Evolutionary conservation across 768 basidiomycete genomes (phyloP), one percentile per base, ranked within the genome.

Genomic region (Royoungia palumana): DNA sequence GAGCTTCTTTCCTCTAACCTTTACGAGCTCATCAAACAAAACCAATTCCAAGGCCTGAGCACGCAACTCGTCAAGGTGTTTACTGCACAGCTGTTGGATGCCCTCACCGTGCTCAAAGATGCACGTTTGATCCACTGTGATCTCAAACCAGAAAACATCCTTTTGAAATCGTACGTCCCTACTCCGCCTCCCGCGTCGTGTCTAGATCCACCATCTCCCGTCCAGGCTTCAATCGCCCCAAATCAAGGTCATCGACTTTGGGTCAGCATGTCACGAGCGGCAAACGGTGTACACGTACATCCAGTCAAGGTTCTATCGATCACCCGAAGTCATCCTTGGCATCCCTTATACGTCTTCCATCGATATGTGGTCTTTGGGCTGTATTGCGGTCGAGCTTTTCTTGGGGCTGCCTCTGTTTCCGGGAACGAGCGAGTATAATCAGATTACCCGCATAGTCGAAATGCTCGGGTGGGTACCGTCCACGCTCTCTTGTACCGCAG

Each of bases 231-330:
- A 95, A 76, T 93, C 94, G 10, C 95, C 95, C 3, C 87, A 93
- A 69, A 97, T 98, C 75, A 98, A 98, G 72, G 89, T 99, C 44
- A 98, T 99, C 64, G 95, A 98, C 73, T 98, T 98, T 72, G 96
- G 96, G 35, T 97, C 94, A 5, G 94, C 96, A 16, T 99, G 96
- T 66, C 94, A 97, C 65, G 96, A 98, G 71, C 86, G 91, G 60
- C 94, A 97, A 70, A 99, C 95, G n/a, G 94, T 98, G 36, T 99
- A 99, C 68, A 99, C 96, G 4, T 99, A 99, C 72, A 98, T 99
- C 66, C 96, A 99, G 65, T 97, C 94, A 9, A 81, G 96, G 42
- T 99, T 99, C 74, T 99, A 99, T 67, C 89, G 96, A 37, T 95
- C 92, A 2, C 96, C 96, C 12, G 96, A 99, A 72, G 96, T 99